These are phyloP conservation scores for Boletus coccyginus DNA, from an alignment of 768 basidiomycete genomes.

Conservation along the genomic window DNA sequence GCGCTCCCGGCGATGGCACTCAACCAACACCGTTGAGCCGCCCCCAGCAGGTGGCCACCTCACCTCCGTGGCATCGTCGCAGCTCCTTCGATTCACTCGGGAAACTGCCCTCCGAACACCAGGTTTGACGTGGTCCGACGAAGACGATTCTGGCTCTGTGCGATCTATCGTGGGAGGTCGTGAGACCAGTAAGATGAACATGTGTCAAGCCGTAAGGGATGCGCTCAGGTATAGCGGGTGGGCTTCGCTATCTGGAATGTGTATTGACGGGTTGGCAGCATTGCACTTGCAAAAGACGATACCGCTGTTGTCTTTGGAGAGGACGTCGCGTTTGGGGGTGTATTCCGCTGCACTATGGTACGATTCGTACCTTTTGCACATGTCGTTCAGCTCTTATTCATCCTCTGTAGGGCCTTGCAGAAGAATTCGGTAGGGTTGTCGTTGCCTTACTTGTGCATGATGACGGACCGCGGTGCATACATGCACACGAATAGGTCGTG, in stretches of 20 bases:
- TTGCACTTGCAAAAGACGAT: conserved; percentile 81
- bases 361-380: conserved; percentile 21
- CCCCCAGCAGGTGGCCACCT: conserved; percentile 81
- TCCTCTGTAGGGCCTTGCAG: conserved; percentile 68
- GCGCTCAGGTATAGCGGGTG: conserved; percentile 64
- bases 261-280: conserved; percentile 43
- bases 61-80: conserved; percentile 68
- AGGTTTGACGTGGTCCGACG: conserved; percentile 70
- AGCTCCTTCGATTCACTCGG: conserved; percentile 60
- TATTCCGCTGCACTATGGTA: conserved; percentile 93
- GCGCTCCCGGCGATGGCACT: conserved; percentile 43
- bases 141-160: conserved; percentile 41
- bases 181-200: conserved; percentile 93
- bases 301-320: conserved; percentile 88
- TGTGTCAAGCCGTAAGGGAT: conserved; percentile 90
- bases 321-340: conserved; percentile 91
- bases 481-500: conserved; percentile 53
- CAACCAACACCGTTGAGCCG: conserved; percentile 50
- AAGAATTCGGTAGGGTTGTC: conserved; percentile 74
- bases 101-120: conserved; percentile 71
- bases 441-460: not conserved
- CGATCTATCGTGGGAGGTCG: conserved; percentile 62
- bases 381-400: not conserved
- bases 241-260: not conserved
- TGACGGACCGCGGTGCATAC: not conserved